Percentiles rank a stretch among this genome's conserved stretches.
Conservation (phyloP, 1,284 basidiomycete species). For the Cerioporus squamosus region DNA sequence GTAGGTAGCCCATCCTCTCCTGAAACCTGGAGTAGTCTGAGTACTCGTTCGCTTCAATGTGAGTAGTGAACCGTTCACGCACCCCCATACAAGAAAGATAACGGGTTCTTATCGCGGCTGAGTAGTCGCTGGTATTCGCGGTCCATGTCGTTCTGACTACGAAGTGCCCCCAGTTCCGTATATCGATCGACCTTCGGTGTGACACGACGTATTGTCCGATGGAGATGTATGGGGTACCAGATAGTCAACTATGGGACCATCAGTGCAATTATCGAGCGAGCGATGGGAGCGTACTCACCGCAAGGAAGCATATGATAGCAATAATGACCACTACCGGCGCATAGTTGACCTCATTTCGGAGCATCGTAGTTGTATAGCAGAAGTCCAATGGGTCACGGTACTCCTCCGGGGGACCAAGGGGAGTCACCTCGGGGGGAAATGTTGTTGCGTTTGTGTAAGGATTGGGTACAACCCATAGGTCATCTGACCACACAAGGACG, state of each 20-base stretch:
- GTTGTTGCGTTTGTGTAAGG: constrained; percentile 65
- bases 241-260: constrained; percentile 56
- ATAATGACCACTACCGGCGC: constrained; percentile 68
- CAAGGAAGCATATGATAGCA: constrained; percentile 54
- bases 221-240: constrained; percentile 74
- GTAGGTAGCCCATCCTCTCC: constrained; percentile 70
- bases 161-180: constrained; percentile 70
- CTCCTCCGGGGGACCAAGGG: constrained; percentile 58
- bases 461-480: constrained; percentile 74
- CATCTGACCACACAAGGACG: constrained; percentile 73
- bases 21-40: constrained; percentile 54
- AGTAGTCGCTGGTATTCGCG: constrained; percentile 76
- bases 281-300: constrained; percentile 45
- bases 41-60: constrained; percentile 2
- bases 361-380: constrained; percentile 80
- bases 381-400: constrained; percentile 73
- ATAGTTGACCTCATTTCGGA: constrained; percentile 72
- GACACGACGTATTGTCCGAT: constrained; percentile 56
- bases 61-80: constrained; percentile 26
- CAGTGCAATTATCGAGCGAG: background rate
- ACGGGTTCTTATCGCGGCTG: constrained; percentile 67
- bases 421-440: constrained; percentile 49
- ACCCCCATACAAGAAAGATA: constrained; percentile 77
- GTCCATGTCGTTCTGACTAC: constrained; percentile 65
- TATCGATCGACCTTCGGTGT: constrained; percentile 71